These are phyloP conservation scores for Saccharomycopsis schoenii DNA, from an alignment of 805 yeast genomes.

Conservation along the genomic window DNA sequence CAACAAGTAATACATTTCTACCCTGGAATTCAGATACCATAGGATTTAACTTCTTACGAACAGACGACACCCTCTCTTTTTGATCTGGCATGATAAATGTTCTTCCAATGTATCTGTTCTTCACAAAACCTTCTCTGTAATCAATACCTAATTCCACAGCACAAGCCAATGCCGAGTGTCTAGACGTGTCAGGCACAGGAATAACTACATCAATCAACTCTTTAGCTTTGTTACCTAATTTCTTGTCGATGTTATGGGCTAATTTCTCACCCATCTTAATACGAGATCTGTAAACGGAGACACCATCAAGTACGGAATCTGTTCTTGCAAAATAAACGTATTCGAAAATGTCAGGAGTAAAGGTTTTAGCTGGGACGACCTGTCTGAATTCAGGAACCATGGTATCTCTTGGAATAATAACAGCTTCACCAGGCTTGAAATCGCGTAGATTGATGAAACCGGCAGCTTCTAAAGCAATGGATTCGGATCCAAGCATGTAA, in stretches of 20 bases:
- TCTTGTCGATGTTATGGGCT: slow-evolving; percentile 54
- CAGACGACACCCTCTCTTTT: slow-evolving; percentile 85
- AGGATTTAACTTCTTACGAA: slow-evolving; percentile 89
- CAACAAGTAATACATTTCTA: slow-evolving; percentile 80
- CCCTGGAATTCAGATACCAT: slow-evolving; percentile 88
- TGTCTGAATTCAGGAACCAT: slow-evolving; percentile 74
- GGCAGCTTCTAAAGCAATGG: slow-evolving; percentile 89
- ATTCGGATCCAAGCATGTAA: slow-evolving; percentile 92
- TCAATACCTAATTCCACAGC: slow-evolving; percentile 74
- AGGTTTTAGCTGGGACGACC: slow-evolving; percentile 65
- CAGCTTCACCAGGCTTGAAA: slow-evolving; percentile 91
- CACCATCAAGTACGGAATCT: slow-evolving; percentile 93
- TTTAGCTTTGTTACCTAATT: slow-evolving; percentile 35
- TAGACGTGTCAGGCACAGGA: slow-evolving; percentile 97
- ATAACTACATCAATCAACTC: slow-evolving; percentile 83
- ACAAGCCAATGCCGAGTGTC: slow-evolving; percentile 89
- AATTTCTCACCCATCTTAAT: slow-evolving; percentile 88
- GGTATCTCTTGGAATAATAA: slow-evolving; percentile 73
- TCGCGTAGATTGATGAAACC: slow-evolving; percentile 76
- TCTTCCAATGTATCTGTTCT: slow-evolving; percentile 93
- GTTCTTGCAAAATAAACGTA: slow-evolving; percentile 98
- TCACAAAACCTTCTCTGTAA: slow-evolving; percentile 94
- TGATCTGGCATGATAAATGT: slow-evolving; percentile 99
- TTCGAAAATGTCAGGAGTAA: slow-evolving; percentile 94
- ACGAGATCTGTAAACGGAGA: slow-evolving; percentile 87